Evolutionary conservation across 202 grass and related monocot species (phyloP).

Genomic region (Panicum virgatum): DNA sequence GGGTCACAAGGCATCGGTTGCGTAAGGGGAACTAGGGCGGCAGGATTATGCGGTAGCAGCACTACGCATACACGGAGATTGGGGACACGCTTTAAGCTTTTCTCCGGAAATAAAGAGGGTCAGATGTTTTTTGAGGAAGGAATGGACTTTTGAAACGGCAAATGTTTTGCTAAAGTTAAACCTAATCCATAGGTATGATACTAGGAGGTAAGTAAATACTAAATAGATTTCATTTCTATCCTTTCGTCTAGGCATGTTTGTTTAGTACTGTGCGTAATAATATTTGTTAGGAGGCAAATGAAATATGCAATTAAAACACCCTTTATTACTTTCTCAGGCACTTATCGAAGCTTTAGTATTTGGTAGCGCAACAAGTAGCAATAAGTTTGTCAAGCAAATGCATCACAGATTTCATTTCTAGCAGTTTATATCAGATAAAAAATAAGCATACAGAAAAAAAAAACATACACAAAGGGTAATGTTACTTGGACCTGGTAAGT

Average conservation of each 20-base stretch:
- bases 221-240: not conserved
- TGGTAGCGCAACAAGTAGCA: not conserved
- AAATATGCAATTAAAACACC: not conserved
- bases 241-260: not conserved
- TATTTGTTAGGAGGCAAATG: not conserved
- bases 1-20: constrained; percentile 1
- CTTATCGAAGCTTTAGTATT: not conserved
- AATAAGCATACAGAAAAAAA: not conserved
- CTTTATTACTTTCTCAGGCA: not conserved
- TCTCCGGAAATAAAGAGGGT: not conserved
- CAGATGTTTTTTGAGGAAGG: not conserved
- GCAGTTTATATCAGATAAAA: not conserved
- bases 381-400: constrained; percentile 21
- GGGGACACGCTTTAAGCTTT: not conserved
- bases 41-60: not conserved
- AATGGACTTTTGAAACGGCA: not conserved
- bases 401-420: not conserved
- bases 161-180: not conserved
- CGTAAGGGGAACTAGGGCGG: not conserved
- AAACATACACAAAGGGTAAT: not conserved
- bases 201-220: not conserved
- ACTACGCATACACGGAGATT: not conserved
- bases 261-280: not conserved
- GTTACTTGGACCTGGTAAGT: not conserved
- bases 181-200: not conserved